These are phyloP conservation scores for Biscutella laevigata DNA, from an alignment of 441 rosid genomes.

Conservation along the genomic window DNA sequence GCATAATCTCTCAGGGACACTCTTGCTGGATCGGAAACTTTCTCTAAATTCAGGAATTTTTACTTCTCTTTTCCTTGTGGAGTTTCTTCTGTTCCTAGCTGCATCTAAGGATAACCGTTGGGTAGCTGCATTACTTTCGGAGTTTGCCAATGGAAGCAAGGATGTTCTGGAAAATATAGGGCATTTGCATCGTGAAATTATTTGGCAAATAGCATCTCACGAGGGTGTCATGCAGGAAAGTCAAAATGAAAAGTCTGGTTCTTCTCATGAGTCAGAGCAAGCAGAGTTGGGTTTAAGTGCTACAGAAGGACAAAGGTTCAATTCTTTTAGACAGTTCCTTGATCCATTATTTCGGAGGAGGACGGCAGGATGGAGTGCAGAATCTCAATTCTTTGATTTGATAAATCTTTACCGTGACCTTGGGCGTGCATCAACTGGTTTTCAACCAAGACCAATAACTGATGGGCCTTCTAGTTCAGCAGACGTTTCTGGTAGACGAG, in stretches of 20 bases:
- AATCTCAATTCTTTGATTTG: slow-evolving; percentile 93
- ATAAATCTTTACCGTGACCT: slow-evolving; percentile 88
- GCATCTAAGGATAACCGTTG: slow-evolving; percentile 95
- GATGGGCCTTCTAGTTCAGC: slow-evolving; percentile 57
- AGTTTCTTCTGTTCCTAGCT: slow-evolving; percentile 93
- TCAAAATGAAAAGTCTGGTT: slow-evolving; percentile 42
- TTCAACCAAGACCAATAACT: slow-evolving; percentile 50
- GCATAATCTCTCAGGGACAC: slow-evolving; percentile 44
- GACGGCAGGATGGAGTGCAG: slow-evolving; percentile 78
- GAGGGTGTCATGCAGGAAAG: slow-evolving; percentile 72
- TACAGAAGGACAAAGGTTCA: slow-evolving; percentile 72
- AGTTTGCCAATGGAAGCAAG: slow-evolving; percentile 76
- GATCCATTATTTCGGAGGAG: slow-evolving; percentile 92
- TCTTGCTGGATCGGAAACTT: slow-evolving; percentile 65
- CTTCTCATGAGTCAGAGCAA: slow-evolving; percentile 46
- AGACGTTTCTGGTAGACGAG: slow-evolving; percentile 48
- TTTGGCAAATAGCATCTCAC: slow-evolving; percentile 87
- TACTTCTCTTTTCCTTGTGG: slow-evolving; percentile 80
- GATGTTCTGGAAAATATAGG: slow-evolving; percentile 90
- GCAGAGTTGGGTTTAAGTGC: slow-evolving; percentile 42
- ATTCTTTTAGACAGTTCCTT: slow-evolving; percentile 88
- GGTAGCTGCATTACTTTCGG: slow-evolving; percentile 88
- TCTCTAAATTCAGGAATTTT: slow-evolving; percentile 55
- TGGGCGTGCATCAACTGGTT: slow-evolving; percentile 73
- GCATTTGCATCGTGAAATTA: slow-evolving; percentile 66